A percentile compares a stretch with the other conserved stretches of the same genome.
phyloP scores from a whole-genome alignment of 2,329 filamentous ascomycete species.

The Diaporthe nobilis region DNA sequence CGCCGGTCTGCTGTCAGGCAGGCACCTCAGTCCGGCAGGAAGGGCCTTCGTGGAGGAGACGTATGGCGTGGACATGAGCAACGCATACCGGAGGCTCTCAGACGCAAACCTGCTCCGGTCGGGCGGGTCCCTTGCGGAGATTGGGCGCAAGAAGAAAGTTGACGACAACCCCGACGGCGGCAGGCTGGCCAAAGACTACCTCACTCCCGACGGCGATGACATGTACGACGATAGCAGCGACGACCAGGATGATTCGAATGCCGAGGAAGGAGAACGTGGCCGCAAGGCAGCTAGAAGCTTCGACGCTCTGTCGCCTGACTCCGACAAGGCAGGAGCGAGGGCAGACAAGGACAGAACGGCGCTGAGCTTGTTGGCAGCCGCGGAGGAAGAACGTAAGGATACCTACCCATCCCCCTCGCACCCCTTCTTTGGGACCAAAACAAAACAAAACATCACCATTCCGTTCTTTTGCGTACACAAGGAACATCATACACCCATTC shows the following conservation, averaged over 20 bases:
- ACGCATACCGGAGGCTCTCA: slow-evolving; percentile 78
- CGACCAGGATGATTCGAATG: slow-evolving; percentile 70
- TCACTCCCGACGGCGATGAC: slow-evolving; percentile 76
- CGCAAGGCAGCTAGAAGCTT: slow-evolving; percentile 67
- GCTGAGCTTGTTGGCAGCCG: slow-evolving; percentile 78
- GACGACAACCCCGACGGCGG: slow-evolving; percentile 60
- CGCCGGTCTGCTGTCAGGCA: slow-evolving; percentile 48
- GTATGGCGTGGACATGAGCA: slow-evolving; percentile 73
- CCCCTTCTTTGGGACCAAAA: not conserved
- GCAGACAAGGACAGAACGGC: slow-evolving; percentile 56
- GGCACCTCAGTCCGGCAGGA: slow-evolving; percentile 56
- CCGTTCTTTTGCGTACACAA: slow-evolving; percentile 3
- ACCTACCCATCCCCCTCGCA: not conserved
- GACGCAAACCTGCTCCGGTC: slow-evolving; percentile 78
- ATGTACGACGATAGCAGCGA: slow-evolving; percentile 77
- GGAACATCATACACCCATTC: slow-evolving; percentile 1
- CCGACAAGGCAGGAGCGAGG: slow-evolving; percentile 47
- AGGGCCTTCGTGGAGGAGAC: slow-evolving; percentile 69
- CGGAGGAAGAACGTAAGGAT: slow-evolving; percentile 82
- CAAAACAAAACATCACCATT: not conserved
- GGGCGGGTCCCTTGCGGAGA: slow-evolving; percentile 72
- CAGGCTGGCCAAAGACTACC: slow-evolving; percentile 78
- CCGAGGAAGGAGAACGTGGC: slow-evolving; percentile 76
- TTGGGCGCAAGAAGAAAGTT: slow-evolving; percentile 71
- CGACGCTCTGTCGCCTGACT: slow-evolving; percentile 56